Conservation (phyloP, 495 filamentous ascomycete species). For the Copromyces sp. region DNA sequence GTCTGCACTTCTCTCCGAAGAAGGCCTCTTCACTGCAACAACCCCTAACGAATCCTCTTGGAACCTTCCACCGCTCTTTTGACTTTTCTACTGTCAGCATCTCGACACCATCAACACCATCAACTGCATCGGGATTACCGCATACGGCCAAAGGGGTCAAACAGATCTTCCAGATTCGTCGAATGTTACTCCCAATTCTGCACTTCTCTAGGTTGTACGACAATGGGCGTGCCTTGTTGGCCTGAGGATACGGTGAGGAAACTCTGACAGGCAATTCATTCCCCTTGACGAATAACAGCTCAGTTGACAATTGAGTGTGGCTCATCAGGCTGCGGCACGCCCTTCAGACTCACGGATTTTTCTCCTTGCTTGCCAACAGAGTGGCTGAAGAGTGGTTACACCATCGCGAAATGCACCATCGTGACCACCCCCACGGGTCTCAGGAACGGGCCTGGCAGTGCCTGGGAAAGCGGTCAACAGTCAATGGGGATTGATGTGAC, state of each 20-base stretch:
- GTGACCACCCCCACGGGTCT: not conserved
- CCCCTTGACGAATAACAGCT: not conserved
- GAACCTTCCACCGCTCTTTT: not conserved
- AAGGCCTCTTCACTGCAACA: too few species aligned
- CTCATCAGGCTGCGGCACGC: not conserved
- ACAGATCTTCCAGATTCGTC: not conserved
- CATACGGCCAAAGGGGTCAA: not conserved
- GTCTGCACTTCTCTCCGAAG: too few species aligned
- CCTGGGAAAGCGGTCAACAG: not conserved
- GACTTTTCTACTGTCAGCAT: not conserved
- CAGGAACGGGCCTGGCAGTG: not conserved
- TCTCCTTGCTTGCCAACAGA: not conserved
- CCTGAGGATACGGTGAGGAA: not conserved
- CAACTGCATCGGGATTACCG: not conserved
- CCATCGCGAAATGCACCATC: not conserved
- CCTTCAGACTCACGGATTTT: not conserved
- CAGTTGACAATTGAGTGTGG: not conserved
- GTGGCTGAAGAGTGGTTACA: not conserved
- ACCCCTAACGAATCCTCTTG: not conserved
- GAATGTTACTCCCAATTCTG: not conserved
- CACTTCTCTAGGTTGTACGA: not conserved
- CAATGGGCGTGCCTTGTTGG: not conserved
- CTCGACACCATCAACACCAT: not conserved
- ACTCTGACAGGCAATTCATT: not conserved
- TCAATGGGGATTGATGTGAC: not conserved